Base-by-base conservation (phyloP, 495 filamentous ascomycete species). In the Entonaema liquescens region DNA sequence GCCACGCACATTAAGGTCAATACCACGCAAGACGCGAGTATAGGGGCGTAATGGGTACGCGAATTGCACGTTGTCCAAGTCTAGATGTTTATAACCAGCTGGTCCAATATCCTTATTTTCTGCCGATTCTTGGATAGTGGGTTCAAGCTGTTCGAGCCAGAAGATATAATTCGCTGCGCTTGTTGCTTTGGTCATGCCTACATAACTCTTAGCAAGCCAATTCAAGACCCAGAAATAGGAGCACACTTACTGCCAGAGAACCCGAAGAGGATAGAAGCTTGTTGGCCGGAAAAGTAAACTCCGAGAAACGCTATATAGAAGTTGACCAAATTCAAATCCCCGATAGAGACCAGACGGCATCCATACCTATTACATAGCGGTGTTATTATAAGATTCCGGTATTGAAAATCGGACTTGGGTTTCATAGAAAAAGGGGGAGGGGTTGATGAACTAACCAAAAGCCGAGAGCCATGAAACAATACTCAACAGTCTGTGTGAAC, bases 281-380 rank as follows among this genome's bases (percentile, higher is more conserved):
- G 49, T 53, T 53, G 49, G 3, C 49, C 49, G 49, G 49, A 53
- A 25, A 53, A 53, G 11, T 11, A 53, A 5, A 53, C 49, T 2
- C 49, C 49, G 13, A 53, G 26, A n/a, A 57, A 40, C 13, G 38
- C 19, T 17, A 49, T 23, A 17, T 19, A 47, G 36, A 49, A 60
- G 38, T 31, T 31, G 6, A 2, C 40, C 25, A 31, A 17, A 13
- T 19, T 60, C 77, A 7, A 7, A n/a, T 56, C 53, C 2, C 53
- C 53, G 11, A 23, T 15, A 2, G 53, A 56, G 28, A 56, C 28
- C 12, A 56, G 53, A 2, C 53, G 28, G 8, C 53, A 33, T 15
- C 53, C 53, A n/a, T 76, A 80, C 11, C 64, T 65, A 5, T 33
- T 33, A 2, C 6, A 33, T 1, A 33, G 31, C 1, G 5, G 5